Percentiles rank a stretch among this genome's conserved stretches.
Evolutionary conservation across 441 rosid species (phyloP).

Genomic region (Populus hybrid): DNA sequence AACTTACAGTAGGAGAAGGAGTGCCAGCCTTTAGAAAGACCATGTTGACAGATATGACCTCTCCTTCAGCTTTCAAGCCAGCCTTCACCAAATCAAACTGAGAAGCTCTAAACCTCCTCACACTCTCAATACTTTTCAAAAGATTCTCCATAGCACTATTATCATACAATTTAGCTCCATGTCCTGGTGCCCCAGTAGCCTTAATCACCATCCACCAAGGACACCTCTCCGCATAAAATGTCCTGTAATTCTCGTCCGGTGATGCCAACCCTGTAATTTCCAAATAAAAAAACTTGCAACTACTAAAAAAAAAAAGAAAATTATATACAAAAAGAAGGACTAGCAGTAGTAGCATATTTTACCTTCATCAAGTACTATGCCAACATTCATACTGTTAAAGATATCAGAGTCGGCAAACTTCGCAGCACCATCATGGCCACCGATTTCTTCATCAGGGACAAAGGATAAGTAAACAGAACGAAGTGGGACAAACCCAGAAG

Average conservation of each 20-base stretch:
- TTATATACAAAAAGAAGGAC: background rate
- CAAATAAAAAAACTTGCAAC: background rate
- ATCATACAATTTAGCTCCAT: conserved; percentile 91
- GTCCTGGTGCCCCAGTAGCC: conserved; percentile 91
- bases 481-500: conserved; percentile 54
- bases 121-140: conserved; percentile 71
- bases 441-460: conserved; percentile 94
- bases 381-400: conserved; percentile 69
- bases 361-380: conserved; percentile 92
- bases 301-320: background rate
- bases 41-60: conserved; percentile 84
- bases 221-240: conserved; percentile 76
- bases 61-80: conserved; percentile 78
- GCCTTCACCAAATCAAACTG: conserved; percentile 89
- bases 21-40: conserved; percentile 86
- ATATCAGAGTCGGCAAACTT: conserved; percentile 59
- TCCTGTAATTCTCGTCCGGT: conserved; percentile 56
- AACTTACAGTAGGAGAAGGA: conserved; percentile 81
- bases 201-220: conserved; percentile 88
- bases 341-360: background rate
- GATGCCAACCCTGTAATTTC: conserved; percentile 68
- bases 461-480: conserved; percentile 76
- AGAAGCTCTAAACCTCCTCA: conserved; percentile 85
- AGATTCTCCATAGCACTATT: conserved; percentile 93
- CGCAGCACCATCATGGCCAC: conserved; percentile 81